Percentiles rank a stretch among this genome's conserved stretches.
Conservation (phyloP, 2,329 filamentous ascomycete genomes). For the Ambrosiella cleistominuta region DNA sequence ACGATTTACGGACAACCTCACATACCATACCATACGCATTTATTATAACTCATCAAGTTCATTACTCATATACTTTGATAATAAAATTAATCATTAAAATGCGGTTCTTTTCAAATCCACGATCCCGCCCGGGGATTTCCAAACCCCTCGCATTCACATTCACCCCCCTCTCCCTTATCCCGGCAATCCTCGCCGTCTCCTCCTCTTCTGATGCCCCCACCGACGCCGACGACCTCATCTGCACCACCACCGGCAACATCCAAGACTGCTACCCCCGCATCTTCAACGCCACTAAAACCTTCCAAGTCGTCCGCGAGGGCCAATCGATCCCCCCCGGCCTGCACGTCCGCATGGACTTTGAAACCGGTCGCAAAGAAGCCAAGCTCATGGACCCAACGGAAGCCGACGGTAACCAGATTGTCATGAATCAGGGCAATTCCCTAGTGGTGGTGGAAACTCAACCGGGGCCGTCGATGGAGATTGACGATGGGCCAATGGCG, state of each 20-base stretch:
- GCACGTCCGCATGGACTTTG: constrained; percentile 48
- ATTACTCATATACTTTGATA: neutral
- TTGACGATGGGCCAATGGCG: constrained; percentile 29
- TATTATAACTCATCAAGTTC: neutral
- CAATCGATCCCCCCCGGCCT: constrained; percentile 48
- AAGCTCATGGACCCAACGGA: constrained; percentile 49
- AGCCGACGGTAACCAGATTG: constrained; percentile 31
- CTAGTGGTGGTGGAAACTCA: constrained; percentile 33
- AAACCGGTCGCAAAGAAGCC: constrained; percentile 46
- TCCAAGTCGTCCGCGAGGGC: constrained; percentile 44
- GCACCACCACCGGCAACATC: constrained; percentile 36
- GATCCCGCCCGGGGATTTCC: neutral
- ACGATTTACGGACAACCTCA: neutral
- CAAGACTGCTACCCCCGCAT: constrained; percentile 48
- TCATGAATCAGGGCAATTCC: constrained; percentile 26
- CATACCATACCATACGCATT: neutral
- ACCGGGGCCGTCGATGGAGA: constrained; percentile 17
- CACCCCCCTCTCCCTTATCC: constrained; percentile 1
- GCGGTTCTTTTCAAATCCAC: neutral
- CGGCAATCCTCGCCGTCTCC: constrained; percentile 5
- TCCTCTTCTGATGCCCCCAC: neutral
- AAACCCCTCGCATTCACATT: neutral
- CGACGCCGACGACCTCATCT: constrained; percentile 38
- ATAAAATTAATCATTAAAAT: neutral
- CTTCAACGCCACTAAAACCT: constrained; percentile 47